Percentiles rank a stretch among this genome's conserved stretches.
These are phyloP conservation scores for Gloeophyllum trabeum DNA, from an alignment of 768 basidiomycete genomes.

Conservation along the genomic window DNA sequence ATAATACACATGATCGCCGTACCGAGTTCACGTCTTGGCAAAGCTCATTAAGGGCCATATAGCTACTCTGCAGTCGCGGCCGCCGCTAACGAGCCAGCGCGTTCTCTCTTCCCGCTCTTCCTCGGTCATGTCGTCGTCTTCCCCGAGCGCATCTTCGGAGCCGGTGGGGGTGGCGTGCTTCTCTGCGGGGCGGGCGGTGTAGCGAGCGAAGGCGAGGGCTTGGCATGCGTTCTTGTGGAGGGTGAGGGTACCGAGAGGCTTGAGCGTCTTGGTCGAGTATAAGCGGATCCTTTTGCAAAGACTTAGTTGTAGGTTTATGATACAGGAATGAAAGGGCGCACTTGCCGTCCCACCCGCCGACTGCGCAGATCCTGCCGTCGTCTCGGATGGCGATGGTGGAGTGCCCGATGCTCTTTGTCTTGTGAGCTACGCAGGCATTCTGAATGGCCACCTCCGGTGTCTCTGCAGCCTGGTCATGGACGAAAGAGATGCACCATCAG, in stretches of 20 bases:
- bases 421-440: slow-evolving; percentile 26
- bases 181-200: not conserved
- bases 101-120: slow-evolving; percentile 31
- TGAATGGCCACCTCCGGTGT: slow-evolving; percentile 3
- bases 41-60: slow-evolving; percentile 61
- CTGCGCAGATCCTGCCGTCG: slow-evolving; percentile 71
- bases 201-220: slow-evolving; percentile 53
- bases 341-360: slow-evolving; percentile 95
- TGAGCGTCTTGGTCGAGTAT: slow-evolving; percentile 72
- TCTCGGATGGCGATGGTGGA: slow-evolving; percentile 62
- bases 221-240: slow-evolving; percentile 80
- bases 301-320: not conserved
- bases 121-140: slow-evolving; percentile 41
- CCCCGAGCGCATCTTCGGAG: slow-evolving; percentile 25
- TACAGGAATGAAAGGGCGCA: slow-evolving; percentile 21
- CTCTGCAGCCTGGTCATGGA: not conserved
- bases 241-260: slow-evolving; percentile 70
- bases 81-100: slow-evolving; percentile 56
- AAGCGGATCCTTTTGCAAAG: slow-evolving; percentile 51
- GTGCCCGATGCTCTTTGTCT: slow-evolving; percentile 76
- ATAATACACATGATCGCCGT: too few relatives aligned
- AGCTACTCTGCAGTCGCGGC: slow-evolving; percentile 59
- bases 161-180: slow-evolving; percentile 20
- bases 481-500: not conserved
- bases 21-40: too few relatives aligned